Conservation (phyloP, 2,329 filamentous ascomycete genomes). For the Cercospora berteroae region DNA sequence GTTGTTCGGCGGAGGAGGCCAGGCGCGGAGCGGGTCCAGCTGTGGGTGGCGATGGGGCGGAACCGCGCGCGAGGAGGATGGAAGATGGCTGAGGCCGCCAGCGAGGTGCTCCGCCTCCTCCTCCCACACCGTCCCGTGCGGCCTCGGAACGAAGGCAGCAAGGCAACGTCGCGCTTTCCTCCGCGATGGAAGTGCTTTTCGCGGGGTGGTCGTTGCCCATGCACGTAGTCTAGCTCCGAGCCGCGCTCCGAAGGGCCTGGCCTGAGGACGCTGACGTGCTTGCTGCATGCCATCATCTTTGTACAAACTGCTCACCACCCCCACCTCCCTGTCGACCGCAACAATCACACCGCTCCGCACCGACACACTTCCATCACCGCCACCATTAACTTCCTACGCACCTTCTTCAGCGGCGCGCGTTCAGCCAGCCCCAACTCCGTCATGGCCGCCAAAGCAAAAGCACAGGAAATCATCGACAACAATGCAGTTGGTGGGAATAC, state of each 20-base stretch:
- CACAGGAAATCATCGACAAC: conserved; percentile 81
- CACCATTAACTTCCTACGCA: conserved; percentile 65
- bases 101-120: background rate
- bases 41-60: background rate
- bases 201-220: background rate
- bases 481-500: conserved; percentile 68
- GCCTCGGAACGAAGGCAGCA: background rate
- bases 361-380: conserved; percentile 1
- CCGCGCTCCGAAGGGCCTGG: background rate
- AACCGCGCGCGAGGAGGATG: background rate
- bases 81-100: background rate
- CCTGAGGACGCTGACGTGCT: background rate
- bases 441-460: conserved; percentile 80
- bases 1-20: background rate
- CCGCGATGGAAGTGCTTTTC: background rate
- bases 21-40: background rate
- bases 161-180: background rate
- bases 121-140: background rate
- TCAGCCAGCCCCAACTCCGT: conserved; percentile 62
- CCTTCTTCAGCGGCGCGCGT: conserved; percentile 63
- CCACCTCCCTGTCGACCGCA: background rate
- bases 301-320: background rate
- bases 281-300: conserved; percentile 1
- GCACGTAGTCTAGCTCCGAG: background rate
- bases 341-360: background rate